phyloP scores from a whole-genome alignment of 2,329 filamentous ascomycete species.

The Fusarium piperis region DNA sequence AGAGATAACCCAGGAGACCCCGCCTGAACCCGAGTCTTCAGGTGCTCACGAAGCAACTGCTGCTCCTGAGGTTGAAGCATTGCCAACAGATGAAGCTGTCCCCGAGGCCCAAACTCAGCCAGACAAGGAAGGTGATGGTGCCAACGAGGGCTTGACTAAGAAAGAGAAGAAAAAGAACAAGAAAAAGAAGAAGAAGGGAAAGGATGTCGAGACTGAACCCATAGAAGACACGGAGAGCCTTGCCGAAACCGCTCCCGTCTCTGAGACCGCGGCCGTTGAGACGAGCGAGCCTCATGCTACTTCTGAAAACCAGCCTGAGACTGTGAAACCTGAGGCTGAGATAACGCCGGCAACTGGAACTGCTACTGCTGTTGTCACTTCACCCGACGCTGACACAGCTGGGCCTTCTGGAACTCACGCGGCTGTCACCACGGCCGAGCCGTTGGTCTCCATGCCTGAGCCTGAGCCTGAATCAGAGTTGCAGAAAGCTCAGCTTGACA shows the following conservation, averaged over 20 bases:
- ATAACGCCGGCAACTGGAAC: not conserved
- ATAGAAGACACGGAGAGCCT: not conserved
- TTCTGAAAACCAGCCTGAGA: not conserved
- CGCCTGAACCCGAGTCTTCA: not conserved
- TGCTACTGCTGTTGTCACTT: not conserved
- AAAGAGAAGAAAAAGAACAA: conserved; percentile 20
- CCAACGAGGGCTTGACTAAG: not conserved
- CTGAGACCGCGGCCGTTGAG: not conserved
- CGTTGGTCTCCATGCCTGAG: not conserved
- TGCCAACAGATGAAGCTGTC: not conserved
- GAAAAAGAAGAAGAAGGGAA: conserved; percentile 1
- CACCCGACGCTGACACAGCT: not conserved
- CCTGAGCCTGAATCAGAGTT: not conserved
- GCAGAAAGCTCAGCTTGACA: not conserved
- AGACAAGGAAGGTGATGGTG: not conserved
- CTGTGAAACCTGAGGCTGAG: not conserved
- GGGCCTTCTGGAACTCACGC: not conserved
- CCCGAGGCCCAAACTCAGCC: not conserved
- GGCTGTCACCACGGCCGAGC: not conserved
- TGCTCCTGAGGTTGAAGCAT: not conserved
- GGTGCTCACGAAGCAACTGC: not conserved
- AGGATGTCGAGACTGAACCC: not conserved
- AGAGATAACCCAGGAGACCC: not conserved
- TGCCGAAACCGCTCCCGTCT: not conserved
- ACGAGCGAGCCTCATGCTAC: not conserved